These are phyloP conservation scores for Talinum fruticosum DNA, from an alignment of 148 eudicot genomes.

Conservation along the genomic window DNA sequence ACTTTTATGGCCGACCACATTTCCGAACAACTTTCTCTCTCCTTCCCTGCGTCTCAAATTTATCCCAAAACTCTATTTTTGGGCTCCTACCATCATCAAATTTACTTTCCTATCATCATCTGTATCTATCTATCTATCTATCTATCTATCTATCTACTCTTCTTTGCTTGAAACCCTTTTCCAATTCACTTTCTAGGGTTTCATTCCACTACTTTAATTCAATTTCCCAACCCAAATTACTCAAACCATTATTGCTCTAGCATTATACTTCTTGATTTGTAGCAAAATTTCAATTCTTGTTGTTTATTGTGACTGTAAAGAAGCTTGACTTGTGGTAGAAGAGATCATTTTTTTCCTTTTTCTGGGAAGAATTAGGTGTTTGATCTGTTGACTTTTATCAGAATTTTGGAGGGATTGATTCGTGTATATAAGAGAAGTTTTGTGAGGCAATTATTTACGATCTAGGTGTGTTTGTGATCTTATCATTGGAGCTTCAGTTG, in stretches of 20 bases:
- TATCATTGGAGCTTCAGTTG: constrained; percentile 12
- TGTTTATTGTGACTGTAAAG: background rate
- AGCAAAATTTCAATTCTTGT: background rate
- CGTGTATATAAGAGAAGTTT: background rate
- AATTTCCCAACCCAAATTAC: background rate
- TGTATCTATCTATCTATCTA: background rate
- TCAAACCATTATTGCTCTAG: background rate
- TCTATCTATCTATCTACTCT: background rate
- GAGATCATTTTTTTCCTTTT: background rate
- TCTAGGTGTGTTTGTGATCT: constrained; percentile 14
- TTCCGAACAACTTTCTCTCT: constrained; percentile 13
- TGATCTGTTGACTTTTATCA: constrained; percentile 14
- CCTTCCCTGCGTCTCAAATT: constrained; percentile 10
- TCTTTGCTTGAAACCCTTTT: background rate
- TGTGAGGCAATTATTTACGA: background rate
- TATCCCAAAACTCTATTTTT: background rate
- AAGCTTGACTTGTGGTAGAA: background rate
- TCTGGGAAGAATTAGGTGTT: background rate
- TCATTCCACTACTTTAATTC: constrained; percentile 9
- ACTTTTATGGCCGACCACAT: constrained; percentile 30
- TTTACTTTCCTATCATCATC: background rate
- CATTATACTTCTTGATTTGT: background rate
- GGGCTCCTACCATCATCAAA: background rate
- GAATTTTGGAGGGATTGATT: constrained; percentile 1
- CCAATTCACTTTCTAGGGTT: constrained; percentile 20